A percentile compares a stretch with the other conserved stretches of the same genome.
phyloP scores from a whole-genome alignment of 805 yeast genomes.

The Candida andamanensis region DNA sequence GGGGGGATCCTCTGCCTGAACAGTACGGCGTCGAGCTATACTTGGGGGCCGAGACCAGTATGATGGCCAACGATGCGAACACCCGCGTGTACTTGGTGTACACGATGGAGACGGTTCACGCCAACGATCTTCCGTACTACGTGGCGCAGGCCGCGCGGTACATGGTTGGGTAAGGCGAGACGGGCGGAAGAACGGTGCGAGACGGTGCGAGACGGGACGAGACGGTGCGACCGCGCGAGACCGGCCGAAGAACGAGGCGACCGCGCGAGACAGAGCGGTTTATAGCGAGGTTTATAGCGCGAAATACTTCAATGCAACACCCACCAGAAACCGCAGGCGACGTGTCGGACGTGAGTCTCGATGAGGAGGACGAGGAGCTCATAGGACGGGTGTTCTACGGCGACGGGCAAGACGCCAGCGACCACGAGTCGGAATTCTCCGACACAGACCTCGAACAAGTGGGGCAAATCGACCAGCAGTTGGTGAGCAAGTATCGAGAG shows the following conservation, averaged over 20 bases:
- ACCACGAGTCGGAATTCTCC: conserved; percentile 19
- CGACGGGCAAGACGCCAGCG: conserved; percentile 14
- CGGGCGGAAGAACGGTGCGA: conserved; percentile 1
- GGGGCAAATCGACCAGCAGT: conserved; percentile 29
- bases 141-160: conserved; percentile 43
- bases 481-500: conserved; percentile 25
- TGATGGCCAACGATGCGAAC: conserved; percentile 2
- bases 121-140: conserved; percentile 59
- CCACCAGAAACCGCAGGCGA: not conserved
- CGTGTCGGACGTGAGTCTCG: conserved; percentile 35
- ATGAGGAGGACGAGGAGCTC: conserved; percentile 42
- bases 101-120: conserved; percentile 40
- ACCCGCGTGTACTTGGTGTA: conserved; percentile 28
- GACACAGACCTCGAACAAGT: conserved; percentile 7
- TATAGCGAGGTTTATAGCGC: too few relatives aligned
- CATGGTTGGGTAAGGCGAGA: conserved; percentile 29
- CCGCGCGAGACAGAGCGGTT: too few relatives aligned
- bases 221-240: too few relatives aligned
- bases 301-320: too few relatives aligned
- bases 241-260: too few relatives aligned
- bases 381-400: conserved; percentile 39
- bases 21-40: conserved; percentile 7
- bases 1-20: not conserved
- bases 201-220: too few relatives aligned
- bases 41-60: conserved; percentile 6